Conservation (phyloP, 306 rosid species). For the Rosa rugosa region DNA sequence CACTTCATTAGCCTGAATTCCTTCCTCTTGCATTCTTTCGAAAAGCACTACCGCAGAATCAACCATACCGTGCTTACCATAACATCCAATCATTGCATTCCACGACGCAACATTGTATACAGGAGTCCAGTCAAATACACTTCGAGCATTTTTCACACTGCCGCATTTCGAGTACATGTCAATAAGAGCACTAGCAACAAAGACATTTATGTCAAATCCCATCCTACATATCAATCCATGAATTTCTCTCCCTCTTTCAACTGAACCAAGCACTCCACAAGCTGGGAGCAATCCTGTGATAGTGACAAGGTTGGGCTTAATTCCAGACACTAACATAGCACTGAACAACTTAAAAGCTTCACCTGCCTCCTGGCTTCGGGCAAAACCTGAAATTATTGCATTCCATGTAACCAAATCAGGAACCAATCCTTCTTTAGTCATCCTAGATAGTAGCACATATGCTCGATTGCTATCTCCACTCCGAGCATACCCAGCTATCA, state of each 20-base stretch:
- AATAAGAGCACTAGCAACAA: conserved; percentile 57
- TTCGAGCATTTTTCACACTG: conserved; percentile 36
- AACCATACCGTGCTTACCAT: conserved; percentile 64
- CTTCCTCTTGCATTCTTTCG: conserved; percentile 46
- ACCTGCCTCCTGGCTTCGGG: conserved; percentile 34
- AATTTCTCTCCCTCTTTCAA: conserved; percentile 51
- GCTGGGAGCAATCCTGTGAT: conserved; percentile 58
- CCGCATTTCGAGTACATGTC: conserved; percentile 74
- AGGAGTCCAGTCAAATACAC: conserved; percentile 41
- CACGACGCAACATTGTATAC: conserved; percentile 49
- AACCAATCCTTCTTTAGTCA: conserved; percentile 45
- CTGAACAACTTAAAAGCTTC: conserved; percentile 45
- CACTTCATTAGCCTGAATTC: conserved; percentile 50
- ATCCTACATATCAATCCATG: conserved; percentile 57
- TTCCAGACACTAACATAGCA: conserved; percentile 43
- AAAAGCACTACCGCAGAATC: conserved; percentile 47
- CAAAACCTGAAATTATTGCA: conserved; percentile 56
- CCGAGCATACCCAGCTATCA: conserved; percentile 55
- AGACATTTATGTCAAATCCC: conserved; percentile 46
- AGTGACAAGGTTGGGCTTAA: conserved; percentile 53
- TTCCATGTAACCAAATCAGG: conserved; percentile 67
- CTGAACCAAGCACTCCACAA: conserved; percentile 47
- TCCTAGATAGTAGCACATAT: conserved; percentile 40
- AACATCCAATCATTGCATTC: conserved; percentile 73
- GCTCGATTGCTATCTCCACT: conserved; percentile 36